Conservation (phyloP, 1,284 basidiomycete species). For the Boletellus sp. region DNA sequence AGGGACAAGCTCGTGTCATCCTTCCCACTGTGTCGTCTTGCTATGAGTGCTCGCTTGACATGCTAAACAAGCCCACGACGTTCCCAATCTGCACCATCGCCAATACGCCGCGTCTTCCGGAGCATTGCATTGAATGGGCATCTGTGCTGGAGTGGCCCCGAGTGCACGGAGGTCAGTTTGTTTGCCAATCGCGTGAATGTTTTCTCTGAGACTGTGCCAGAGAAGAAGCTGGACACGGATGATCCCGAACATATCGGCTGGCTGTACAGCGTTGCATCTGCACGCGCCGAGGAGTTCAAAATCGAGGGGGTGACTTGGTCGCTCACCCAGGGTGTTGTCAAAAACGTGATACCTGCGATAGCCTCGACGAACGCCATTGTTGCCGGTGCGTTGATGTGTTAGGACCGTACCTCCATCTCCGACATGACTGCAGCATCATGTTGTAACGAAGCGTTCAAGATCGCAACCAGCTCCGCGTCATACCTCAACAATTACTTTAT, state of each 20-base stretch:
- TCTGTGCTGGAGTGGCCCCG: constrained; percentile 98
- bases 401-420: neutral
- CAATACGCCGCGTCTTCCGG: constrained; percentile 95
- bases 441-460: constrained; percentile 99
- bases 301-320: constrained; percentile 98
- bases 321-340: constrained; percentile 96
- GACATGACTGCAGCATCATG: constrained; percentile 72
- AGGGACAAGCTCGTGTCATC: constrained; percentile 97
- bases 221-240: constrained; percentile 94
- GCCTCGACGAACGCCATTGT: constrained; percentile 96
- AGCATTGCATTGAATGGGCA: constrained; percentile 99
- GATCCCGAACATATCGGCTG: constrained; percentile 96
- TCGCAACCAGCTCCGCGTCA: constrained; percentile 91
- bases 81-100: constrained; percentile 99
- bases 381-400: constrained; percentile 54
- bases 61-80: constrained; percentile 95
- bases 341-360: constrained; percentile 99
- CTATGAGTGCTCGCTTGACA: constrained; percentile 97
- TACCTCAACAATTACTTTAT: constrained; percentile 99
- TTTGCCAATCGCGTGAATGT: neutral
- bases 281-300: constrained; percentile 87
- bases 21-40: constrained; percentile 94
- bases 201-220: constrained; percentile 39
- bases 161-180: constrained; percentile 71
- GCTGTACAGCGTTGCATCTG: constrained; percentile 79